Base-by-base conservation (phyloP, 2,329 filamentous ascomycete species). In the Sphaceloma murrayae region DNA sequence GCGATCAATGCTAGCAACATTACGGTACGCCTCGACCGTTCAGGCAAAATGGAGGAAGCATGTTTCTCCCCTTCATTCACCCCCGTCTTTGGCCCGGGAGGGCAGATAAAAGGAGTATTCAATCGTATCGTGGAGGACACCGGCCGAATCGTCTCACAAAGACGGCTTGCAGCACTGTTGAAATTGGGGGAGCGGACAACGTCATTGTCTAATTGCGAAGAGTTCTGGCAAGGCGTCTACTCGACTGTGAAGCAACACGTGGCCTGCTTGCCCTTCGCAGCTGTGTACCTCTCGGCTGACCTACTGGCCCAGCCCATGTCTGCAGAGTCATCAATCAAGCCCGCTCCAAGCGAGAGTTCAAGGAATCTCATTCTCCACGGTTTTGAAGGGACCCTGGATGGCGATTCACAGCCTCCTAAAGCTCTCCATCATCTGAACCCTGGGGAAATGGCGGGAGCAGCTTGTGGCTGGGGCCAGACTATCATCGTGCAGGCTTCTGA, bases 111-210 rank as follows among this genome's bases (percentile, higher is more conserved):
- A 8, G 48, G 48, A 2, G 42, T 46, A n/a, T 50, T 48, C 27
- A 48, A 50, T 18, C 32, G 42, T 2, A 17, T 44, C 17, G 11
- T 24, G n/a, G 48, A 50, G 17, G 22, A 38, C 4, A 49, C 49
- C 11, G 38, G 36, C 13, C 31, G 45, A n/a, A 44, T 44, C 9
- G 34, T 51, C 10, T 21, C 27, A 6, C 39, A 51, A 21, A 22
- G 49, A 11, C 38, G 47, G 31, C 34, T 31, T 13, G 43, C 29
- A 13, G 45, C 46, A 10, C 34, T 38, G 5, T 13, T 38, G 11
- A 38, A 13, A 19, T 8, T 21, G 5, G 18, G 13, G 4, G 34
- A 38, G 18, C 8, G 5, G 34, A 38, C 18, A 5, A 8, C 34
- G 13, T 7, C 9, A 22, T 17, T 8, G 8, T 7, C 18, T 7